Evolutionary conservation across 2,329 filamentous ascomycete species (phyloP), one percentile per base, ranked within the genome.

Genomic region (Leptographium procerum): DNA sequence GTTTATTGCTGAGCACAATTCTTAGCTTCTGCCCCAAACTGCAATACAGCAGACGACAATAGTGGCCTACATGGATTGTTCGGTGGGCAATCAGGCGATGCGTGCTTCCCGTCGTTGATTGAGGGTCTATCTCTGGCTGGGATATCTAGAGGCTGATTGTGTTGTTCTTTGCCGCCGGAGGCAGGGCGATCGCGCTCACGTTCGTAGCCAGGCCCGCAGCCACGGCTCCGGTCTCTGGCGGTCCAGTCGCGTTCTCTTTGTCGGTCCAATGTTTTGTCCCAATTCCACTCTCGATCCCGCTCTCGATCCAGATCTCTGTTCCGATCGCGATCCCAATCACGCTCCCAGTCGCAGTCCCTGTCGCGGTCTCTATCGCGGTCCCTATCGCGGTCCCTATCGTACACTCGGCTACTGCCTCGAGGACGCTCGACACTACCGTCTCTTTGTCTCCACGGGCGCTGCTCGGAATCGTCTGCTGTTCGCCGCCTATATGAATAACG

Each of bases 211-310:
- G 7, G 13, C 14, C 29, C 59, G 6, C 52, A 28, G 33, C 56
- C 48, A 7, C 58, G 54, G 29, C 52, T 47, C 31, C 47, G 19
- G 16, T 59, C 55, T 14, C 48, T 13, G 33, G n/a, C 34, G 19
- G 40, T 22, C 40, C 19, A 43, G 16, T 56, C 43, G 14, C 28
- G 55, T 11, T 28, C 53, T 14, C 54, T n/a, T 13, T 36, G 62
- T 1, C 57, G 58, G 36, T 64, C 62, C 34, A 61, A 33, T 13
- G 51, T 9, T n/a, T n/a, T n/a, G n/a, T n/a, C n/a, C n/a, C n/a
- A n/a, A n/a, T 26, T 26, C 16, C 61, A 56, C 29, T 63, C 60
- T 9, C 59, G 56, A 16, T 61, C 60, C 1, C 61, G 60, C 22
- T 62, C 62, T 26, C 61, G 58, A 26, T 57, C 29, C 1, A 36